Evolutionary conservation across 495 filamentous ascomycete genomes (phyloP).

Genomic region (Penicillium goetzii): DNA sequence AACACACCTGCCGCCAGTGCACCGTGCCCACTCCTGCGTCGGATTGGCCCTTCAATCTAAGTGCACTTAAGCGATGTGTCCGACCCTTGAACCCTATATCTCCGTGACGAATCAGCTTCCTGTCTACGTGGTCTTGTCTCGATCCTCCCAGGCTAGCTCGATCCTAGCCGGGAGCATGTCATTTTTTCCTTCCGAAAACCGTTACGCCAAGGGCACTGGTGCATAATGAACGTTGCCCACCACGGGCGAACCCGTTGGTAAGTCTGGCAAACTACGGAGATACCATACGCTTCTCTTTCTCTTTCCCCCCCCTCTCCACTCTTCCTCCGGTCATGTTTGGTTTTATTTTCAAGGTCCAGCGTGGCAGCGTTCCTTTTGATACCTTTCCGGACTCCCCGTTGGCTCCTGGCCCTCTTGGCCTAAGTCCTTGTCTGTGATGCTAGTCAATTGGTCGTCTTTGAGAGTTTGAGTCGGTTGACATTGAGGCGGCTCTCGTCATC

Average conservation of each 20-base stretch:
- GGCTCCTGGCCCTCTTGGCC: not conserved
- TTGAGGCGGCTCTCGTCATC: conserved; percentile 5
- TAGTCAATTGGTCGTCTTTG: not conserved
- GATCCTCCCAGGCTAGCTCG: conserved; percentile 29
- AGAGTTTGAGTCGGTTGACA: not conserved
- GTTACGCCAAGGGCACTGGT: conserved; percentile 40
- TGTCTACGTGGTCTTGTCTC: conserved; percentile 22
- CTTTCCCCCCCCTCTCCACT: conserved; percentile 34
- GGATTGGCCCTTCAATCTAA: conserved; percentile 24
- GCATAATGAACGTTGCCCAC: conserved; percentile 29
- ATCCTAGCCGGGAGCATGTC: conserved; percentile 32
- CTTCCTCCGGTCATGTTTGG: conserved; percentile 3
- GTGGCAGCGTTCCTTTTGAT: not conserved
- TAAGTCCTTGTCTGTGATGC: not conserved
- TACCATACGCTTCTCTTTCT: not conserved
- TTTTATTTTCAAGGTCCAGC: conserved; percentile 1
- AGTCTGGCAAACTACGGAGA: conserved; percentile 11
- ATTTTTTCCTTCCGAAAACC: conserved; percentile 33
- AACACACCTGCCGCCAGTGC: conserved; percentile 6
- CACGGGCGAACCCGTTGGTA: conserved; percentile 44
- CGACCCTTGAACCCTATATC: conserved; percentile 30
- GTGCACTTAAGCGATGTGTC: conserved; percentile 27
- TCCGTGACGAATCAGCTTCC: conserved; percentile 24
- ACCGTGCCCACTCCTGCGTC: conserved; percentile 10
- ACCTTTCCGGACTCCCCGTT: not conserved